Base-by-base conservation (phyloP, 805 yeast genomes). In the Suhomyces sp. region DNA sequence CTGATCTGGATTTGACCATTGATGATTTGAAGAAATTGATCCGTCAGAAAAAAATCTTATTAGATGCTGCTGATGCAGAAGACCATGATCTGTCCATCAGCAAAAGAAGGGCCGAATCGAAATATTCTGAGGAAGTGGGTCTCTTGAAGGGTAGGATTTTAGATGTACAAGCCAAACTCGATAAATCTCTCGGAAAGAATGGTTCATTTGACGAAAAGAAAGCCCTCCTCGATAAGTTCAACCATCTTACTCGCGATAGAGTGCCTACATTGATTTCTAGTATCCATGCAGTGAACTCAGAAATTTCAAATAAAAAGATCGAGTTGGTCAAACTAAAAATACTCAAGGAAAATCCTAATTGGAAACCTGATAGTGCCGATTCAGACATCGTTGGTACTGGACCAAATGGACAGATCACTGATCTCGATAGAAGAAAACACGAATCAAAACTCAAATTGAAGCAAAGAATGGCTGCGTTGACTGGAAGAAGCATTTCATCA, bases 391-490 rank as follows among this genome's bases (percentile, higher is more conserved):
- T 77, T 24, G 97, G 97, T 4, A 82, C 94, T 5, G 98, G 97
- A 6, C 86, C 90, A 45, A 83, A 86, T 61, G 97, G 97, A 27
- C 83, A 83, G 53, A 81, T 90, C 7, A 92, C 97, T 2, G 97
- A 89, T 22, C 70, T 83, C 12, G 97, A 92, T 64, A 80, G 87
- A 53, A 81, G 87, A 56, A 87, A 87, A 60, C 94, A 93, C 39
- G 85, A 81, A 59, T 85, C 89, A 41, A 86, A 87, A 63, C 96
- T 93, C 40, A 71, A 84, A 51, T 75, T 94, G 59, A 84, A 85
- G 56, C 88, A 92, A 47, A 81, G 96, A 59, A 91, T 93, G 96
- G 96, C 97, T 25, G 89, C 93, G 3, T 79, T 93, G 61, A 92
- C 97, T 0, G 97, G 97, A 5, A 86, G 84, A 61, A 19, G 22